Evolutionary conservation across 768 basidiomycete genomes (phyloP), one percentile per base, ranked within the genome.

Genomic region (Tricholoma bakamatsutake): DNA sequence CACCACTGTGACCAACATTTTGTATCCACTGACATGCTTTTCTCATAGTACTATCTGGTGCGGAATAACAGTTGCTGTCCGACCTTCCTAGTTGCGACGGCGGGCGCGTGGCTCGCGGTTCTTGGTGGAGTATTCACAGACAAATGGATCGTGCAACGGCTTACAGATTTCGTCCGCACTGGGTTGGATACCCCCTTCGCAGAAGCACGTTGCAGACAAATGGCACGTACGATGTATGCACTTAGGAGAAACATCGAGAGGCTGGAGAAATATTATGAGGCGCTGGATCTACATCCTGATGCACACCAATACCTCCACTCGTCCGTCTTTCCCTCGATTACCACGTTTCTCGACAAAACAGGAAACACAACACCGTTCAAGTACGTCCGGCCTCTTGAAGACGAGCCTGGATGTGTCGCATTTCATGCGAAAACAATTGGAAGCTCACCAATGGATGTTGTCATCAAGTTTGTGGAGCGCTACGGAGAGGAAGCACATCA

Each of bases 391-490:
- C 43, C 43, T 46, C 43, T 46, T 46, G 17, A 46, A n/a, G 43
- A 46, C 43, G 43, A 46, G 7, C 46, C 46, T 48, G 46, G 46
- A 48, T 48, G 46, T 48, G 46, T 48, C 30, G 10, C 27, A 48
- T 48, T 28, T 48, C 46, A 28, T 48, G 46, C 46, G 30, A 48
- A 48, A 48, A 48, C 46, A 24, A 48, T 46, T n/a, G 43, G 43
- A 46, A 46, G 43, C 17, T 46, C 43, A 46, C 24, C 24, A 15
- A 30, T 9, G 24, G 31, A 40, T 0, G 57, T 74, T 9, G 67
- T 74, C 0, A 66, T 77, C 53, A 77, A 76, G 58, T 77, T 77
- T 45, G 69, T 69, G 39, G 57, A 60, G 12, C 54, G 62, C 4
- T 77, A 77, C 54, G 64, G 70, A 24, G 55, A 11, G 5, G 66